Evolutionary conservation across 805 yeast genomes (phyloP), one percentile per base, ranked within the genome.

Genomic region (Kodamaea restingae): DNA sequence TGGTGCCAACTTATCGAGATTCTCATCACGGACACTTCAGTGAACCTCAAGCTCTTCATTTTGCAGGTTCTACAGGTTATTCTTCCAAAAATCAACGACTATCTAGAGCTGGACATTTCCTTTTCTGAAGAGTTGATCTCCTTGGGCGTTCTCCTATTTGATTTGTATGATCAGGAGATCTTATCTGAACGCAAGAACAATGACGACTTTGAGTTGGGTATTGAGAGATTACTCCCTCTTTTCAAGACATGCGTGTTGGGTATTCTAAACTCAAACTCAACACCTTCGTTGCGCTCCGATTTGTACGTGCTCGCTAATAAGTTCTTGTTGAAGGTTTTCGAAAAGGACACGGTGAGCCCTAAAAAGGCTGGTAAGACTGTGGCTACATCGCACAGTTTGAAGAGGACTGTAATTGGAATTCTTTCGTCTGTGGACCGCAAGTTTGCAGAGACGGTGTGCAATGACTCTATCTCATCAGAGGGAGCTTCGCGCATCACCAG

Each of bases 1-100:
- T 91, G 98, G 98, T 80, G 81, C 15, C 82, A 81, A 48, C 59
- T 90, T 36, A 80, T 87, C 17, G 87, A 88, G 45, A 78, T 88
- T 3, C 61, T 87, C 32, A 78, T 86, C 4, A 69, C 78, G 4
- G 88, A 81, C 56, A 80, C 78, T 7, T 65, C 64, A n/a, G 59
- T 79, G 40, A 58, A 66, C 5, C 67, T 78, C 0, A 42, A 47
- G 32, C 73, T 76, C 27, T 83, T 91, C 51, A 78, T 88, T 39
- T 61, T 87, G 14, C 95, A 84, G 48, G 76, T 86, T 2, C 79
- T 88, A 45, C 95, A 87, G 49, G 68, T 76, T 3, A 70, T 87
- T 17, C 70, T 87, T 15, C 95, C 95, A 2, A 83, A 79, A 51
- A 75, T 88, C 34, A 80, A 80, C 48, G 86, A 80, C 42, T 88